phyloP scores from a whole-genome alignment of 2,329 filamentous ascomycete genomes.

The Fusarium sp. region DNA sequence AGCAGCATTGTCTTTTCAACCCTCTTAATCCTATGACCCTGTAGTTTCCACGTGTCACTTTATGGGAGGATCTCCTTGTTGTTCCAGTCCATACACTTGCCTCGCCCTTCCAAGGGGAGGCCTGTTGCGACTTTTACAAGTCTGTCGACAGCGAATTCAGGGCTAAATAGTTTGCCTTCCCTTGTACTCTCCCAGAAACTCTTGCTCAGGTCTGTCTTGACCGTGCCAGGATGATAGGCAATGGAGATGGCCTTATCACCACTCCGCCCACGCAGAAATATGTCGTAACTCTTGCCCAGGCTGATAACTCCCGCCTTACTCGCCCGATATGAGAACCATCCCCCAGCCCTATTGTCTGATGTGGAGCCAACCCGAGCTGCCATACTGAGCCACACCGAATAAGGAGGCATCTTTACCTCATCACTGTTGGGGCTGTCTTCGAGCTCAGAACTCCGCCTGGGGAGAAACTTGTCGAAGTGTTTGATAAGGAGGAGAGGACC shows the following conservation, averaged over 20 bases:
- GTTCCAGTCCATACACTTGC: constrained; percentile 76
- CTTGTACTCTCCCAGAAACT: constrained; percentile 76
- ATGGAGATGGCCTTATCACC: constrained; percentile 74
- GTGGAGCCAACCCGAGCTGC: constrained; percentile 81
- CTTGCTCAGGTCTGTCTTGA: constrained; percentile 77
- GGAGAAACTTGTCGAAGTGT: constrained; percentile 76
- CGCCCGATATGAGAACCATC: constrained; percentile 85
- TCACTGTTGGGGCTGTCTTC: constrained; percentile 35
- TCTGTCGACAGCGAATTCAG: constrained; percentile 72
- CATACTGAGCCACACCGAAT: constrained; percentile 78
- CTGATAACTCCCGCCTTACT: constrained; percentile 81
- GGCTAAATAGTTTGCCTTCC: constrained; percentile 71
- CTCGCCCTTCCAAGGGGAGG: constrained; percentile 63
- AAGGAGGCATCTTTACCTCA: constrained; percentile 53
- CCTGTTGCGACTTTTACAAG: constrained; percentile 69
- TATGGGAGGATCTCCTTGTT: constrained; percentile 61
- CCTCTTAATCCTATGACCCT: neutral
- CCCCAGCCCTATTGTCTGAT: constrained; percentile 76
- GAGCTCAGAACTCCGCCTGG: constrained; percentile 62
- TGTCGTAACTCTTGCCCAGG: constrained; percentile 76
- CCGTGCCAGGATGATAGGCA: constrained; percentile 82
- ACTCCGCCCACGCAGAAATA: constrained; percentile 67
- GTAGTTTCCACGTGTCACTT: neutral
- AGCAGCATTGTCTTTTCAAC: neutral
- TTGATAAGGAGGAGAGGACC: constrained; percentile 82